phyloP scores from a whole-genome alignment of 2,329 filamentous ascomycete genomes.

The Drechslerella stenobrocha region DNA sequence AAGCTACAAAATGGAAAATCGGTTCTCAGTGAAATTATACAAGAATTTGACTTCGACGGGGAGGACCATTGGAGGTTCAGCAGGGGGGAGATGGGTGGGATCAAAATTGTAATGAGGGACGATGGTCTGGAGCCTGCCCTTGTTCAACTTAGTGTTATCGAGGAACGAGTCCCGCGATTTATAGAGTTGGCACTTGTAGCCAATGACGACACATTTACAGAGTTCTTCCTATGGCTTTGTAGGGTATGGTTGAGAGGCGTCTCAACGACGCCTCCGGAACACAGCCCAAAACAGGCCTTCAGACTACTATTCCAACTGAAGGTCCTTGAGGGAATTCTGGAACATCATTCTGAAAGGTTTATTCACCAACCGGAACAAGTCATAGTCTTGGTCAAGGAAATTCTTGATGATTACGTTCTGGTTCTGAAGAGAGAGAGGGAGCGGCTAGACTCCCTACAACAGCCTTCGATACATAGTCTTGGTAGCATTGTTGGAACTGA shows the following conservation, averaged over 20 bases:
- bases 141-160: slow-evolving; percentile 54
- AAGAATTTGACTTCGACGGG: slow-evolving; percentile 47
- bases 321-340: slow-evolving; percentile 68
- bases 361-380: slow-evolving; percentile 68
- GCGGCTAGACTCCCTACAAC: slow-evolving; percentile 51
- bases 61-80: slow-evolving; percentile 48
- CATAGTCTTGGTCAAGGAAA: slow-evolving; percentile 66
- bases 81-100: slow-evolving; percentile 56
- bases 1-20: slow-evolving; percentile 16
- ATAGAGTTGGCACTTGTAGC: slow-evolving; percentile 61
- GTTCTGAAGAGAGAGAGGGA: slow-evolving; percentile 58
- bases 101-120: slow-evolving; percentile 60
- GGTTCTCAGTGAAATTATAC: slow-evolving; percentile 35
- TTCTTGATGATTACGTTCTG: slow-evolving; percentile 61
- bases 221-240: slow-evolving; percentile 66
- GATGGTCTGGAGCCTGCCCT: background rate
- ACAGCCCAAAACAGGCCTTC: slow-evolving; percentile 29
- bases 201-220: slow-evolving; percentile 62
- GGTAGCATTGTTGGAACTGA: slow-evolving; percentile 55
- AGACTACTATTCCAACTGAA: slow-evolving; percentile 63
- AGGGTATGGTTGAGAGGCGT: slow-evolving; percentile 62
- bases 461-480: slow-evolving; percentile 60
- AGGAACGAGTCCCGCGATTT: slow-evolving; percentile 60
- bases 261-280: slow-evolving; percentile 50
- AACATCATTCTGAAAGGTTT: slow-evolving; percentile 66